Evolutionary conservation across 345 rosid genomes (phyloP).

Genomic region (Kandelia obovata): DNA sequence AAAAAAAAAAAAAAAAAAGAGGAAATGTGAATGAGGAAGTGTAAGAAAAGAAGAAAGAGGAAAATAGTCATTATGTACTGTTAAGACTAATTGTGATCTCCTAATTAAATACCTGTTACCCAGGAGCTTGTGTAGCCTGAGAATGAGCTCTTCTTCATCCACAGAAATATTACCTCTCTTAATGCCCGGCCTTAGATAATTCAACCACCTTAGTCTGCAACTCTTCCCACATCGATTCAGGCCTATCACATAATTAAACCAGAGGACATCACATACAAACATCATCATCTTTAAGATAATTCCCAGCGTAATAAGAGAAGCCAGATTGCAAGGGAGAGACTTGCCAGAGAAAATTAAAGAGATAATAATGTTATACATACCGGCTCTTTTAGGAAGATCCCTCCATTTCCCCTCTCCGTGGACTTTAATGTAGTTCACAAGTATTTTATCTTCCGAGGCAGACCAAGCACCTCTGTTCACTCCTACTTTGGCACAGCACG

Average conservation of each 20-base stretch:
- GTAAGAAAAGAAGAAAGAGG: background rate
- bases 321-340: too few species aligned
- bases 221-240: slow-evolving; percentile 3
- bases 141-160: slow-evolving; percentile 2
- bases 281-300: background rate
- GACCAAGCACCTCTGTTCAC: background rate
- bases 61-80: background rate
- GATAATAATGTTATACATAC: background rate
- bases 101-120: background rate
- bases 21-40: background rate
- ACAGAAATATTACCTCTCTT: slow-evolving; percentile 1
- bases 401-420: slow-evolving; percentile 4
- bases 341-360: too few species aligned
- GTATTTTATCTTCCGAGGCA: background rate
- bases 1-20: too few species aligned
- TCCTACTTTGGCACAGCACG: slow-evolving; percentile 3
- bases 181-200: background rate
- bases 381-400: background rate
- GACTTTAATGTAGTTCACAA: background rate
- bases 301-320: background rate
- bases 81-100: background rate
- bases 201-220: background rate
- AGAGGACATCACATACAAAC: background rate
- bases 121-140: background rate
- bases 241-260: background rate